Evolutionary conservation across 768 basidiomycete species (phyloP).

Genomic region (Boletus sp.): DNA sequence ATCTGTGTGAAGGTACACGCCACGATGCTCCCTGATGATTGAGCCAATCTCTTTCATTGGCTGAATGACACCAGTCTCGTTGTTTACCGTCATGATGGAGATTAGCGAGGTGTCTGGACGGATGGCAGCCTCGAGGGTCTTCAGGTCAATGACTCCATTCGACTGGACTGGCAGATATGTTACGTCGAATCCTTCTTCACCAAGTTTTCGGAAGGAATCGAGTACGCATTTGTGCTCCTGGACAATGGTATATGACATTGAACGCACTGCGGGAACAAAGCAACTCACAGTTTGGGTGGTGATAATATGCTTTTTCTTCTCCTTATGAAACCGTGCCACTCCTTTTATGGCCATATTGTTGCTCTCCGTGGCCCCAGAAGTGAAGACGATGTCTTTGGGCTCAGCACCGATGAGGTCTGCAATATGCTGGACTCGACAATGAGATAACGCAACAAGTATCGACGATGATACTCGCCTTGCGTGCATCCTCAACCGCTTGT

Average conservation of each 20-base stretch:
- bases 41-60: conserved; percentile 94
- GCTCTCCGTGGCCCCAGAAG: conserved; percentile 95
- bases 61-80: conserved; percentile 98
- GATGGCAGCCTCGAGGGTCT: conserved; percentile 80
- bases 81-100: conserved; percentile 98
- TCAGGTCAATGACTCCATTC: conserved; percentile 79
- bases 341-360: conserved; percentile 99
- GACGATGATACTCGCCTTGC: conserved; percentile 52
- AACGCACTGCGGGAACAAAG: not conserved
- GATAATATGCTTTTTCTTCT: conserved; percentile 90
- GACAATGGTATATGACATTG: conserved; percentile 2
- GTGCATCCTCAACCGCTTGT: conserved; percentile 86
- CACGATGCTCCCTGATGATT: conserved; percentile 79
- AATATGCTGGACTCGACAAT: conserved; percentile 54
- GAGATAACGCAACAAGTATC: not conserved
- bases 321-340: conserved; percentile 91
- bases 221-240: conserved; percentile 99
- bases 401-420: conserved; percentile 94
- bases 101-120: conserved; percentile 92
- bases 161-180: conserved; percentile 94
- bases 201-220: conserved; percentile 92
- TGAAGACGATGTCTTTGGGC: conserved; percentile 94
- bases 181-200: conserved; percentile 95
- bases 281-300: conserved; percentile 84
- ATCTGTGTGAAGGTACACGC: conserved; percentile 90